Conservation (phyloP, 2,329 filamentous ascomycete genomes). For the Dothistroma septosporum region DNA sequence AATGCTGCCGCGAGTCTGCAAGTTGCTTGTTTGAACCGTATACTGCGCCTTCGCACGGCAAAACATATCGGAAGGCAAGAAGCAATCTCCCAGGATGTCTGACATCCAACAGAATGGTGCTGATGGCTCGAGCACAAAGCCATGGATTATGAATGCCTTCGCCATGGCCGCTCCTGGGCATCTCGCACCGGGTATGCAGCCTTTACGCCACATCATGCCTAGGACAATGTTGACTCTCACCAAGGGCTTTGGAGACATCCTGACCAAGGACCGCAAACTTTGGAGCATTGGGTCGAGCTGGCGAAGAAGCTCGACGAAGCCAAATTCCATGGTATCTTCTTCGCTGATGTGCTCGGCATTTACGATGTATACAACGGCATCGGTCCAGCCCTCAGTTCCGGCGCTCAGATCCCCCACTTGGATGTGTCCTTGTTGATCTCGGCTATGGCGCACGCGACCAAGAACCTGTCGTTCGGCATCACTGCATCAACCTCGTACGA, state of each 20-base stretch:
- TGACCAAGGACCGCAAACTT: slow-evolving; percentile 38
- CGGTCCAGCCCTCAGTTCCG: slow-evolving; percentile 53
- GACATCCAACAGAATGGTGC: not conserved
- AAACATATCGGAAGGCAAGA: not conserved
- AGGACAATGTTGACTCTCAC: not conserved
- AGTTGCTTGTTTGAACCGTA: not conserved
- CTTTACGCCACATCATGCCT: not conserved
- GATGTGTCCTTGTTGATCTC: slow-evolving; percentile 45
- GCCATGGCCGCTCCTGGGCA: slow-evolving; percentile 47
- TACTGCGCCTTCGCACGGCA: not conserved
- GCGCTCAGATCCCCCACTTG: slow-evolving; percentile 65
- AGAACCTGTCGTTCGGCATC: slow-evolving; percentile 40
- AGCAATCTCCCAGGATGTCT: not conserved
- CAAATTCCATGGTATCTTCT: slow-evolving; percentile 50
- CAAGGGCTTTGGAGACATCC: slow-evolving; percentile 33
- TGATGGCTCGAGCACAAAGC: slow-evolving; percentile 26
- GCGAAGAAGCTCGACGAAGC: slow-evolving; percentile 47
- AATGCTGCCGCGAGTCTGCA: not conserved
- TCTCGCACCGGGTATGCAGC: slow-evolving; percentile 39
- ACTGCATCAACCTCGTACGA: slow-evolving; percentile 39
- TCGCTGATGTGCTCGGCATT: slow-evolving; percentile 48
- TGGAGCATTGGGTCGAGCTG: slow-evolving; percentile 47
- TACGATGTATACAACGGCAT: slow-evolving; percentile 46
- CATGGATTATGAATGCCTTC: slow-evolving; percentile 48
- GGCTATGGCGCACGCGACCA: slow-evolving; percentile 45